Evolutionary conservation across 768 basidiomycete genomes (phyloP).

Genomic region (Paxillus ammoniavirescens): DNA sequence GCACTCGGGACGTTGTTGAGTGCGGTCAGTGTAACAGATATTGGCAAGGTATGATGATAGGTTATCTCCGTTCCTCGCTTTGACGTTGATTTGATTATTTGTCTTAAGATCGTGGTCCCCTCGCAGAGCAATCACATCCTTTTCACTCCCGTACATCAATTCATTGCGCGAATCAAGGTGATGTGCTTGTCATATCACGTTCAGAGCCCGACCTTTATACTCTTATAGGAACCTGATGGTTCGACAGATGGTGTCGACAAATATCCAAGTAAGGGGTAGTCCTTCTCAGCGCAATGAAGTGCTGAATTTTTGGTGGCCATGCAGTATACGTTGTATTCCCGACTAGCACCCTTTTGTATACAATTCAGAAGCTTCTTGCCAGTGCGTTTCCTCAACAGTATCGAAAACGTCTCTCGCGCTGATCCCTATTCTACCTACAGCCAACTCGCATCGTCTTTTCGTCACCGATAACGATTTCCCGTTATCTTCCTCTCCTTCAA

Average conservation of each 20-base stretch:
- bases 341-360: slow-evolving; percentile 60
- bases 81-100: not conserved
- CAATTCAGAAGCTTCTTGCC: slow-evolving; percentile 78
- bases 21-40: slow-evolving; percentile 80
- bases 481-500: slow-evolving; percentile 47
- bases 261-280: slow-evolving; percentile 58
- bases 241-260: slow-evolving; percentile 75
- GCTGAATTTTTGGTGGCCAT: not conserved
- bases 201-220: slow-evolving; percentile 2
- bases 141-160: slow-evolving; percentile 63
- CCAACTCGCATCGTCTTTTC: slow-evolving; percentile 78
- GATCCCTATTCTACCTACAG: slow-evolving; percentile 34
- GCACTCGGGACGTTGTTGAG: slow-evolving; percentile 62
- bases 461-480: slow-evolving; percentile 59
- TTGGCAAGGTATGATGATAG: slow-evolving; percentile 56
- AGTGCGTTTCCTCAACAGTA: slow-evolving; percentile 46
- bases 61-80: not conserved
- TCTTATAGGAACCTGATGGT: slow-evolving; percentile 61
- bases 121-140: slow-evolving; percentile 79
- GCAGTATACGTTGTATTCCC: slow-evolving; percentile 75
- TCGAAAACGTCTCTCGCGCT: slow-evolving; percentile 1
- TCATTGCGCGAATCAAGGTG: slow-evolving; percentile 74
- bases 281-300: not conserved
- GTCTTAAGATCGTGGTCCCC: slow-evolving; percentile 68
- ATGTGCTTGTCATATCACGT: slow-evolving; percentile 3